Evolutionary conservation across 2,329 filamentous ascomycete genomes (phyloP).

Genomic region (Pseudocercospora eumusae): DNA sequence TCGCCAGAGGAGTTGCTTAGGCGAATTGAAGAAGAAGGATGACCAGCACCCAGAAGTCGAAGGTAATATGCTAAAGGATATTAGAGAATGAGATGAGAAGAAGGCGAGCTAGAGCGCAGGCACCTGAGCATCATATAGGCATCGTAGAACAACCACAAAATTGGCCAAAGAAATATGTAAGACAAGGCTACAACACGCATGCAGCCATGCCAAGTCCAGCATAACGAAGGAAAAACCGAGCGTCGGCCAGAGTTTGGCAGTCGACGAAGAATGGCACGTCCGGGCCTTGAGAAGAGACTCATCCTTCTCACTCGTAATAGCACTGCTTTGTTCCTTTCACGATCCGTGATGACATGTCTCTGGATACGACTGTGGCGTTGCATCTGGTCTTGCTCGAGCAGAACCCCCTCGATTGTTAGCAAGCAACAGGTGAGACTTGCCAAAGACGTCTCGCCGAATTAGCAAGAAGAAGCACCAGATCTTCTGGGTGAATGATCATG

Average conservation of each 20-base stretch:
- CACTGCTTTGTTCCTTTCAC: neutral
- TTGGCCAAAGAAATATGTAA: neutral
- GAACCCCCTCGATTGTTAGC: neutral
- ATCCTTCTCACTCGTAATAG: neutral
- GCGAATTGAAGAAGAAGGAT: neutral
- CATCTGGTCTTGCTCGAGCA: neutral
- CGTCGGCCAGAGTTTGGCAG: neutral
- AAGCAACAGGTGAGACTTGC: neutral
- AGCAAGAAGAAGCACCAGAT: neutral
- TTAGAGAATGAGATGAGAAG: conserved; percentile 2
- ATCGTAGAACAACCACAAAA: neutral
- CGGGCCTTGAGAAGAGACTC: neutral
- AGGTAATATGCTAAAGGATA: neutral
- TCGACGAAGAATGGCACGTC: neutral
- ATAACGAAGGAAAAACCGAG: neutral
- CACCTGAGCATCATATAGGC: neutral
- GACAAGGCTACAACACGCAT: neutral
- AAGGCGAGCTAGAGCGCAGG: neutral
- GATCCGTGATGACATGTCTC: neutral
- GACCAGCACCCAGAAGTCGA: neutral
- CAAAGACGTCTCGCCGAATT: neutral
- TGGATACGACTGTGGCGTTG: neutral
- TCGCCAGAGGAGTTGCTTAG: neutral
- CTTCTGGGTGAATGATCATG: neutral
- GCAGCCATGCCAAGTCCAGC: neutral